phyloP scores from a whole-genome alignment of 1,139 yeast species.

The Suhomyces atakaporum region DNA sequence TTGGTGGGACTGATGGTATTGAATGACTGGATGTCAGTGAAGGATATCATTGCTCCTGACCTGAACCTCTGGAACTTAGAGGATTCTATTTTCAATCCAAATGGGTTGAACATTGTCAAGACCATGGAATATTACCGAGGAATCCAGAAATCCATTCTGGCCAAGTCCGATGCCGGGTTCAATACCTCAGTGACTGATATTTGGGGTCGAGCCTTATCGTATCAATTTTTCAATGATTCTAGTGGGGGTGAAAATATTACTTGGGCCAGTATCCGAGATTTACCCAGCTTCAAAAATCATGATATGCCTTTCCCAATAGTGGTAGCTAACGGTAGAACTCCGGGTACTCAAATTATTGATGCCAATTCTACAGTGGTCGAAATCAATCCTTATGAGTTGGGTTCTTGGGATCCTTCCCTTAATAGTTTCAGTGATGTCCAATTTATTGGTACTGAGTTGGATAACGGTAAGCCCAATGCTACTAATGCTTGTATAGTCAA shows the following conservation, averaged over 20 bases:
- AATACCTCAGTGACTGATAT: constrained; percentile 42
- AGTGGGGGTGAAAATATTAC: constrained; percentile 35
- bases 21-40: constrained; percentile 43
- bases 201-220: constrained; percentile 48
- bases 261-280: constrained; percentile 40
- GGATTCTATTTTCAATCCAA: constrained; percentile 43
- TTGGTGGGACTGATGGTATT: constrained; percentile 40
- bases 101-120: constrained; percentile 36
- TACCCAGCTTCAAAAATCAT: constrained; percentile 29
- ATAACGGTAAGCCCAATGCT: constrained; percentile 28
- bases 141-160: constrained; percentile 30
- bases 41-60: constrained; percentile 29
- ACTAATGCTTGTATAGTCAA: constrained; percentile 50
- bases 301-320: constrained; percentile 48
- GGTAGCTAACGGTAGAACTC: constrained; percentile 43
- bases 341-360: constrained; percentile 34
- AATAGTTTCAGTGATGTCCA: constrained; percentile 31
- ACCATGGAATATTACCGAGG: constrained; percentile 37
- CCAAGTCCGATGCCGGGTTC: constrained; percentile 40
- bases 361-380: constrained; percentile 46
- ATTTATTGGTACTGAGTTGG: constrained; percentile 38
- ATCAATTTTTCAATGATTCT: constrained; percentile 33
- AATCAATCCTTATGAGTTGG: constrained; percentile 44
- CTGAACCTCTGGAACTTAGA: constrained; percentile 42
- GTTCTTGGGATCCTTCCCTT: constrained; percentile 48